Percentiles rank a stretch among this genome's conserved stretches.
phyloP scores from a whole-genome alignment of 2,329 filamentous ascomycete genomes.

The Fusarium robinianum region DNA sequence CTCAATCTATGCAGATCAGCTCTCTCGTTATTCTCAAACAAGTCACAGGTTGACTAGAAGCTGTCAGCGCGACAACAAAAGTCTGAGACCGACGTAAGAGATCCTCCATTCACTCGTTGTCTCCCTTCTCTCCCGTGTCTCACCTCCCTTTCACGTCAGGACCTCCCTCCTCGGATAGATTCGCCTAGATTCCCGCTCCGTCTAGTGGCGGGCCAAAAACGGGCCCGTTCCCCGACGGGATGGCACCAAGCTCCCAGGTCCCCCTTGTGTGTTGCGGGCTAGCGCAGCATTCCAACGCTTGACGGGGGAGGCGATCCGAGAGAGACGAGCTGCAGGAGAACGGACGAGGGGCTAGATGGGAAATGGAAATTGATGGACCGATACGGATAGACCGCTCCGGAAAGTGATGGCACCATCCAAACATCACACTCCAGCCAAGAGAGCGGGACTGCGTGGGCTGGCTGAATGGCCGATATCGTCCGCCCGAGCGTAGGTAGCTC shows the following conservation, averaged over 20 bases:
- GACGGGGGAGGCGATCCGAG: conserved; percentile 21
- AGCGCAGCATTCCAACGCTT: conserved; percentile 26
- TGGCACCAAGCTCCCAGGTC: not conserved
- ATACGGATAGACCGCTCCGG: not conserved
- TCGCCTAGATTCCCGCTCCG: conserved; percentile 28
- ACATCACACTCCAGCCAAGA: no score
- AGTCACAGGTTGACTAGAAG: no score
- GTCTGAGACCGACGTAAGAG: not conserved
- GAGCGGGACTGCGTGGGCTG: no score
- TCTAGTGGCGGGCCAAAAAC: conserved; percentile 15
- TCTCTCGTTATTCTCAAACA: no score
- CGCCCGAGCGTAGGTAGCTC: no score
- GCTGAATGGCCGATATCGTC: no score
- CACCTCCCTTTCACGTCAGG: no score
- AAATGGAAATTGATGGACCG: conserved; percentile 14
- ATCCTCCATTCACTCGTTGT: conserved; percentile 23
- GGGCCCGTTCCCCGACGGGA: conserved; percentile 5
- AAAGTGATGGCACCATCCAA: no score
- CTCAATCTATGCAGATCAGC: no score
- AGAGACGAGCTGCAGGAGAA: conserved; percentile 10
- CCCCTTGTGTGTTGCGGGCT: conserved; percentile 12
- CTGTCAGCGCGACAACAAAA: no score
- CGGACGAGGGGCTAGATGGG: conserved; percentile 2
- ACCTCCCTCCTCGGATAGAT: conserved; percentile 16
- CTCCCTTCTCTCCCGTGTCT: conserved; percentile 12